Base-by-base conservation (phyloP, 2,329 filamentous ascomycete species). In the Pseudogymnoascus sp. region DNA sequence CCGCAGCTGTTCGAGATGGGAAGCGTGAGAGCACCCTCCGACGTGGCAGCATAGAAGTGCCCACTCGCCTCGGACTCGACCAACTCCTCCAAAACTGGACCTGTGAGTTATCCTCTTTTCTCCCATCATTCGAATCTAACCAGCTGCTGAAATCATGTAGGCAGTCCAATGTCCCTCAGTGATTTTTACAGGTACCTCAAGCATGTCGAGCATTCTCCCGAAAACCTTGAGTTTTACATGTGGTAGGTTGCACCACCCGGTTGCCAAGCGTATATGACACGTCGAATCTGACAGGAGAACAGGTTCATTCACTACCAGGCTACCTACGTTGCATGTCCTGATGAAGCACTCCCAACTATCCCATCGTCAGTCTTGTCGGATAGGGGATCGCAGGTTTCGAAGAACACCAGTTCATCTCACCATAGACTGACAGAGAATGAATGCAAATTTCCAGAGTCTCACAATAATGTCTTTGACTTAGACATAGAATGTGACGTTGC, bases 181-280 rank as follows among this genome's bases (percentile, higher is more conserved):
- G 79, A 81, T 70, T 81, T 81, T 60, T 80, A 79, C 70, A 79
- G 81, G 77, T 81, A 80, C 64, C 72, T 81, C 59, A 80, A 79
- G 69, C 76, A 81, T 67, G 79, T 81, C 59, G 79, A 81, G 68
- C 77, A 74, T 69, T 80, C 78, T 1, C 72, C 77, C 0, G 79
- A 81, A 70, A 81, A 81, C 66, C 74, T 81, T 7, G 79, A 81
- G 69, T 81, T 81, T 64, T 81, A 78, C 66, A 73, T 81, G 40
- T 81, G 79, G 79, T 81, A 70, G 25, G 74, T 67, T 5, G 5
- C 25, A 16, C 12, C 18, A 38, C 3, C 3, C 10, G 31, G 18
- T 18, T 50, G 37, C 59, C 61, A 56, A 60, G n/a, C 12, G 28
- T 18, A 23, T 40, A 21, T 36, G 28, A 56, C 50, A 56, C 1